phyloP scores from a whole-genome alignment of 1,284 basidiomycete species.

The Puccinia hordei region DNA sequence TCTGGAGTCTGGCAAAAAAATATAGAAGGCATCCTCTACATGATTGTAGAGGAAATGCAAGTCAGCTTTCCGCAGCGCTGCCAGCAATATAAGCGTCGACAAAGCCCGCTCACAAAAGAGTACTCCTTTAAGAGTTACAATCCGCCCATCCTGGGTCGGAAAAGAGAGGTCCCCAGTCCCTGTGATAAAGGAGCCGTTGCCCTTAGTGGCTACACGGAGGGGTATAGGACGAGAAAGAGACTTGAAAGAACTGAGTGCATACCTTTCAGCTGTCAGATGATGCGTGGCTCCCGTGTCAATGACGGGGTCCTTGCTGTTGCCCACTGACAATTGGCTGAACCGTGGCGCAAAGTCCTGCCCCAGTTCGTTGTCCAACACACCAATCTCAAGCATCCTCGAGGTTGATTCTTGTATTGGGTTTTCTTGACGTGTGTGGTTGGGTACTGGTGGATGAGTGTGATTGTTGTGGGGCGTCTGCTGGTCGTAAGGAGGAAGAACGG shows the following conservation, averaged over 20 bases:
- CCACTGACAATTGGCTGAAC: neutral
- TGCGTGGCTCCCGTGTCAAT: neutral
- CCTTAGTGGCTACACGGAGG: conserved; percentile 15
- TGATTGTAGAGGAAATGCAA: neutral
- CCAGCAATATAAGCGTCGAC: neutral
- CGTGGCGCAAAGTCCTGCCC: neutral
- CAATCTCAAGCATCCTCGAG: neutral
- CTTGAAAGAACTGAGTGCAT: neutral
- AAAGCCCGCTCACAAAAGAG: neutral
- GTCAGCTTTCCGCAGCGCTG: neutral
- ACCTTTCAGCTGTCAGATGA: neutral
- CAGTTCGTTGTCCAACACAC: neutral
- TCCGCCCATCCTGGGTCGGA: neutral
- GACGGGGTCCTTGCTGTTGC: neutral
- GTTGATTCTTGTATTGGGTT: neutral
- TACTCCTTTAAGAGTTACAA: neutral
- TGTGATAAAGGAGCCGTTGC: neutral
- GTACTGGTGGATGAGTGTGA: neutral
- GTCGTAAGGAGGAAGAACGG: neutral
- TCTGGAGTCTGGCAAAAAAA: neutral
- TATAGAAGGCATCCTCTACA: neutral
- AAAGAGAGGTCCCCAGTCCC: conserved; percentile 8
- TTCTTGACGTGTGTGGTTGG: neutral
- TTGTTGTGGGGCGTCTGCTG: neutral
- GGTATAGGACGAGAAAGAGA: neutral